These are phyloP conservation scores for Penicillium sp. DNA, from an alignment of 2,329 filamentous ascomycete genomes.

Conservation along the genomic window DNA sequence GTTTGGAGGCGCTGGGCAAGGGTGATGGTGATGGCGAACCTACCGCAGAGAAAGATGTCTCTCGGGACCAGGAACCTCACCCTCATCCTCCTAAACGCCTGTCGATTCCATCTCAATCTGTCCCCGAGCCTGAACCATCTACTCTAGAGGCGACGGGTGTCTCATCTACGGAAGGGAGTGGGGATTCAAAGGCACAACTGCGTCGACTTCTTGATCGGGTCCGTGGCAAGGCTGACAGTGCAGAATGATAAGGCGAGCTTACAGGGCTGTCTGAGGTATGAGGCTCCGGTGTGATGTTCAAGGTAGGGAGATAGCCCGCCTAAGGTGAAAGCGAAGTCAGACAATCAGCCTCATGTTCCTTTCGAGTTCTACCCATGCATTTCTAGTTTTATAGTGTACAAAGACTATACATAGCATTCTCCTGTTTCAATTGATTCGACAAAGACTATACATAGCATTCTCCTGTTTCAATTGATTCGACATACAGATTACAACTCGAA, in stretches of 20 bases:
- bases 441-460: not conserved
- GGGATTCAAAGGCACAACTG: conserved; percentile 21
- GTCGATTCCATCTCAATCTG: conserved; percentile 14
- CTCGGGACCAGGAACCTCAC: conserved; percentile 10
- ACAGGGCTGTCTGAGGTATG: not conserved
- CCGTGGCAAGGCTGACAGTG: conserved; percentile 9
- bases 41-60: not conserved
- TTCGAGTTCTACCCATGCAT: too few relatives aligned
- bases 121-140: conserved; percentile 20
- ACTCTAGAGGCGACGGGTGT: conserved; percentile 22
- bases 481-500: not conserved
- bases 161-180: conserved; percentile 11
- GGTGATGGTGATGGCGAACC: not conserved
- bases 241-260: not conserved
- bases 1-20: not conserved
- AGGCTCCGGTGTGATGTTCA: not conserved
- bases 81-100: conserved; percentile 14
- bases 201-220: conserved; percentile 24
- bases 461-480: not conserved
- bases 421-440: too few relatives aligned
- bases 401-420: too few relatives aligned
- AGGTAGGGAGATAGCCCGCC: not conserved
- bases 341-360: not conserved
- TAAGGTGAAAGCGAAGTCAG: not conserved
- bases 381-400: not conserved